A percentile compares a stretch with the other conserved stretches of the same genome.
Conservation (phyloP, 2,329 filamentous ascomycete genomes). For the Colletotrichum cereale region DNA sequence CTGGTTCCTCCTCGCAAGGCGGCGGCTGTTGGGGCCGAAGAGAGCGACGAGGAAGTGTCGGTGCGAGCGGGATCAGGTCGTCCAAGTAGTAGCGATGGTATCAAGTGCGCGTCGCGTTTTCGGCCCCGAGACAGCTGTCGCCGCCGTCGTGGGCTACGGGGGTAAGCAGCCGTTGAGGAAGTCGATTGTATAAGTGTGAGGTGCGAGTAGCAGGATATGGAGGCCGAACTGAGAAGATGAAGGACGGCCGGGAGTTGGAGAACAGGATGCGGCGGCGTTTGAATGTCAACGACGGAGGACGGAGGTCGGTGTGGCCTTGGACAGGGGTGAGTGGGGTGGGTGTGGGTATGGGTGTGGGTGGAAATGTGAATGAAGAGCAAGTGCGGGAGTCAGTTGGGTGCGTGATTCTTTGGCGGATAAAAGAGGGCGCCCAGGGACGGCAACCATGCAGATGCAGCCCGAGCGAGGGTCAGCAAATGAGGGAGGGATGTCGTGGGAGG, state of each 20-base stretch:
- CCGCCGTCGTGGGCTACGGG: slow-evolving; percentile 35
- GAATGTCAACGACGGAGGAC: slow-evolving; percentile 33
- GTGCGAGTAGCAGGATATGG: slow-evolving; percentile 3
- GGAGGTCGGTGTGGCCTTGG: slow-evolving; percentile 37
- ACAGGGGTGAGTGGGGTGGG: slow-evolving; percentile 23
- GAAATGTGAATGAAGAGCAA: slow-evolving; percentile 19
- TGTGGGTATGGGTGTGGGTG: not conserved
- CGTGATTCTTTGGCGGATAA: slow-evolving; percentile 28
- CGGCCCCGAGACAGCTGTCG: slow-evolving; percentile 39
- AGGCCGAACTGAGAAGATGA: slow-evolving; percentile 10
- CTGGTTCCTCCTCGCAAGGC: slow-evolving; percentile 16
- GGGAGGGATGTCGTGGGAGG: not conserved
- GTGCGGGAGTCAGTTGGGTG: slow-evolving; percentile 23
- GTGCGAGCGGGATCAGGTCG: slow-evolving; percentile 7
- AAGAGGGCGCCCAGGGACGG: slow-evolving; percentile 26
- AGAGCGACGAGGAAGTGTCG: slow-evolving; percentile 18
- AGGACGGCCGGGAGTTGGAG: slow-evolving; percentile 31
- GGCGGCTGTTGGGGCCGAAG: slow-evolving; percentile 32
- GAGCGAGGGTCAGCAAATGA: slow-evolving; percentile 20
- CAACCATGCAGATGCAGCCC: slow-evolving; percentile 27
- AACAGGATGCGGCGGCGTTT: slow-evolving; percentile 32
- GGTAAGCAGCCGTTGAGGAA: slow-evolving; percentile 16
- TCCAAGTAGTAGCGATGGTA: slow-evolving; percentile 1
- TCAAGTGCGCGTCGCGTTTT: slow-evolving; percentile 29
- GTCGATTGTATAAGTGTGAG: not conserved